A percentile compares a stretch with the other conserved stretches of the same genome.
Conservation (phyloP, 768 basidiomycete species). For the Russula vinacea region DNA sequence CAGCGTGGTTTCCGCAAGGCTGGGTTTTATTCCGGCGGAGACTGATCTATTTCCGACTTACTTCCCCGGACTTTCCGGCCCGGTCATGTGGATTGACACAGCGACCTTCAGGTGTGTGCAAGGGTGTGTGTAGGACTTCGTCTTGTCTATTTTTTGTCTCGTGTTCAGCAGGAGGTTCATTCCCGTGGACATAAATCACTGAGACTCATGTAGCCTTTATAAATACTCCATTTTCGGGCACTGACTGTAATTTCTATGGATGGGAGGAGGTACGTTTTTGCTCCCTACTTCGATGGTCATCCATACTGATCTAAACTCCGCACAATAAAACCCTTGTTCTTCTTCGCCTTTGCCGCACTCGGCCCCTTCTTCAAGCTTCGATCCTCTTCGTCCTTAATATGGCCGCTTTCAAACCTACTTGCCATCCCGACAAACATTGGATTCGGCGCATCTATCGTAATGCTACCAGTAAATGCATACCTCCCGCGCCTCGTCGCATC, state of each 20-base stretch:
- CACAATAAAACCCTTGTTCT: slow-evolving; percentile 42
- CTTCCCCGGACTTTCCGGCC: too few relatives aligned
- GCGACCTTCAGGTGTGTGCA: slow-evolving; percentile 27
- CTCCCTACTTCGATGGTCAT: background rate
- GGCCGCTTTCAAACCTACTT: slow-evolving; percentile 65
- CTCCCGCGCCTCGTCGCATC: slow-evolving; percentile 65
- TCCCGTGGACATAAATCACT: too few relatives aligned
- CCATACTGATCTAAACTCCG: background rate
- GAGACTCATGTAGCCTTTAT: too few relatives aligned
- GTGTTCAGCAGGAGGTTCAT: too few relatives aligned
- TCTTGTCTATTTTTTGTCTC: too few relatives aligned
- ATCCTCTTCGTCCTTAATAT: slow-evolving; percentile 64
- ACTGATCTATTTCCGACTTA: too few relatives aligned
- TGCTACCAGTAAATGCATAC: slow-evolving; percentile 90
- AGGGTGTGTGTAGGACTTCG: too few relatives aligned
- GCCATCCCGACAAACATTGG: slow-evolving; percentile 78
- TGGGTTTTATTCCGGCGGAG: too few relatives aligned
- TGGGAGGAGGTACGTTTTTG: slow-evolving; percentile 65
- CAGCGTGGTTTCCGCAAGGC: too few relatives aligned
- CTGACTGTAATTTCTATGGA: slow-evolving; percentile 86
- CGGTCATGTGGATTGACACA: too few relatives aligned
- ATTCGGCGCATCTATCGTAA: slow-evolving; percentile 83
- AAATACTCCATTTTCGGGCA: slow-evolving; percentile 39
- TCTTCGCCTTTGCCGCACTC: slow-evolving; percentile 55
- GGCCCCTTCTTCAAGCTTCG: slow-evolving; percentile 76